Conservation (phyloP, 225 moss, liverwort and hornwort genomes). For the Lunularia cruciata region DNA sequence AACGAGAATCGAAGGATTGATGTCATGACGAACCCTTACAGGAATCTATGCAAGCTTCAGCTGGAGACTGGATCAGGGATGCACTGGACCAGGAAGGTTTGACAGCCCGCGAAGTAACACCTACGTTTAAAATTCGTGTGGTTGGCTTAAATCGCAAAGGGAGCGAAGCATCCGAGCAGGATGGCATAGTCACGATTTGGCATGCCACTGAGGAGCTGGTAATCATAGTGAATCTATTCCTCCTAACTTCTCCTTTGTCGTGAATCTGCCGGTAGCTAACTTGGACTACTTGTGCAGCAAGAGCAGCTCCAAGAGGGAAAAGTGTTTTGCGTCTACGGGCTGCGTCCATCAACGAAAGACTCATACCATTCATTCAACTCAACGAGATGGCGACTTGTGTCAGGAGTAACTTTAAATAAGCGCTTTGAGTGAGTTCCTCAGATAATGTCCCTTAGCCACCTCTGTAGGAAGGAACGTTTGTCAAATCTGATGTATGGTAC, state of each 20-base stretch:
- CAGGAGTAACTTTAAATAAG: slow-evolving; percentile 15
- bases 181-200: slow-evolving; percentile 42
- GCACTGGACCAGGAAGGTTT: slow-evolving; percentile 33
- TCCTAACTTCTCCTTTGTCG: not conserved
- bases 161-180: slow-evolving; percentile 1
- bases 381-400: slow-evolving; percentile 31
- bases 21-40: not conserved
- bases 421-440: slow-evolving; percentile 28
- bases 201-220: slow-evolving; percentile 40
- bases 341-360: slow-evolving; percentile 23
- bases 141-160: slow-evolving; percentile 26
- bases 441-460: no score
- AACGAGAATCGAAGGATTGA: not conserved
- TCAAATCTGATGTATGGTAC: no score
- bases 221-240: not conserved
- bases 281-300: not conserved
- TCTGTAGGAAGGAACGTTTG: no score
- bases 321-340: slow-evolving; percentile 39
- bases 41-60: slow-evolving; percentile 24
- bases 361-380: slow-evolving; percentile 29
- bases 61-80: slow-evolving; percentile 23
- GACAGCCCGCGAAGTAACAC: slow-evolving; percentile 31
- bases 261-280: not conserved
- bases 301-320: slow-evolving; percentile 41
- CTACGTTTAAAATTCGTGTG: slow-evolving; percentile 42